Evolutionary conservation across 1,284 basidiomycete species (phyloP).

Genomic region (Ganoderma boninense): DNA sequence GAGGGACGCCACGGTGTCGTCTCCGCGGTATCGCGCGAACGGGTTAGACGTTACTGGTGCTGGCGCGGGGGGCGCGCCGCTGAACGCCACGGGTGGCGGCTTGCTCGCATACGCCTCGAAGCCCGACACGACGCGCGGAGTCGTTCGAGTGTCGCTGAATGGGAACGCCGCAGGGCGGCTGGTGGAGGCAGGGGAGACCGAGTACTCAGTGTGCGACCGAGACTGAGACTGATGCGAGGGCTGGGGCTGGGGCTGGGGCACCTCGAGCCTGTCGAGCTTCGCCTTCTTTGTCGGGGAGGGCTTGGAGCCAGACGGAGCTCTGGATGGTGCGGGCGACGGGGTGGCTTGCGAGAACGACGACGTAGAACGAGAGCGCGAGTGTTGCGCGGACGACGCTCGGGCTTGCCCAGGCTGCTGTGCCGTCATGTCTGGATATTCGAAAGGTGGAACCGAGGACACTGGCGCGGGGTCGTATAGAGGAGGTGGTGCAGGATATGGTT

Average conservation of each 20-base stretch:
- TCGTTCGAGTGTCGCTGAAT: constrained; percentile 17
- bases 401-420: background rate
- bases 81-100: background rate
- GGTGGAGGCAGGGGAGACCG: constrained; percentile 16
- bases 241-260: background rate
- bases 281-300: constrained; percentile 35
- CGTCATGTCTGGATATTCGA: background rate
- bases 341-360: constrained; percentile 6
- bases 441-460: constrained; percentile 13
- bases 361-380: background rate
- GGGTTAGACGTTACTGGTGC: background rate
- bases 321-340: constrained; percentile 6
- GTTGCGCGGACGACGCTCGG: background rate
- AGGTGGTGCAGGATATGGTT: background rate
- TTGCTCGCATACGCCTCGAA: constrained; percentile 19
- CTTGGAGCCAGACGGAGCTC: background rate
- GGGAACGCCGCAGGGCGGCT: constrained; percentile 13
- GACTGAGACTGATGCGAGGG: constrained; percentile 2
- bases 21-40: constrained; percentile 23
- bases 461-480: constrained; percentile 4
- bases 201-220: constrained; percentile 10
- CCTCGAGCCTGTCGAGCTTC: constrained; percentile 19
- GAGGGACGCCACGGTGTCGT: background rate
- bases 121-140: constrained; percentile 6
- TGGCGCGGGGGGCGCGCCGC: background rate